A percentile compares a stretch with the other conserved stretches of the same genome.
These are phyloP conservation scores for Suhomyces emberorum DNA, from an alignment of 805 yeast species.

Conservation along the genomic window DNA sequence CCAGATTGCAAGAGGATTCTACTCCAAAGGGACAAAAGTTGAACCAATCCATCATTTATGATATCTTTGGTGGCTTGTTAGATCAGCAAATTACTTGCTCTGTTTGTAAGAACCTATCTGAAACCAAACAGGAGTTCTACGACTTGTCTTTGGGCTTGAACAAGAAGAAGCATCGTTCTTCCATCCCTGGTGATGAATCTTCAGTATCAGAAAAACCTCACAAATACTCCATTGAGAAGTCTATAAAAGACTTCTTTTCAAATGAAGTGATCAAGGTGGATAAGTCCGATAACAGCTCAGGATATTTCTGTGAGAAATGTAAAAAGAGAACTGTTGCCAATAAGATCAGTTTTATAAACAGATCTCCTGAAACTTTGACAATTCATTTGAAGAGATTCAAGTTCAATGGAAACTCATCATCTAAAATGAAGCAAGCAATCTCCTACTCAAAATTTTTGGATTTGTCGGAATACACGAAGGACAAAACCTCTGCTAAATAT, in stretches of 20 bases:
- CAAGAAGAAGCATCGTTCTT: constrained; percentile 26
- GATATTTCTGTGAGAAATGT: constrained; percentile 88
- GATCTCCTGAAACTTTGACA: constrained; percentile 84
- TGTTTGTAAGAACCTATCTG: constrained; percentile 76
- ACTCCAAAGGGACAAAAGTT: constrained; percentile 88
- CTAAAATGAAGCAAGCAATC: constrained; percentile 85
- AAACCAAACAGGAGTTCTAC: constrained; percentile 89
- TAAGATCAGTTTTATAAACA: constrained; percentile 68
- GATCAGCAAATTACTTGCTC: constrained; percentile 83
- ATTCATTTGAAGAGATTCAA: constrained; percentile 89
- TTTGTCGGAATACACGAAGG: constrained; percentile 51
- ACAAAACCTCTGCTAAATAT: constrained; percentile 46
- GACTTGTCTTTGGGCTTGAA: constrained; percentile 82
- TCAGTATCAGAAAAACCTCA: constrained; percentile 2
- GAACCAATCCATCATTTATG: constrained; percentile 78
- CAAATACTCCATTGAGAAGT: constrained; percentile 66
- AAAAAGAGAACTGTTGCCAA: constrained; percentile 70
- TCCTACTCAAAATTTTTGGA: constrained; percentile 77
- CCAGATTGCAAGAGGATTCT: constrained; percentile 85
- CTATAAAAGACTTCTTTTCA: constrained; percentile 77
- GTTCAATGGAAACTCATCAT: constrained; percentile 77
- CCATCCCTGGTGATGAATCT: not conserved
- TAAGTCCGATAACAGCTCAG: constrained; percentile 57
- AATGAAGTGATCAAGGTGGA: constrained; percentile 75
- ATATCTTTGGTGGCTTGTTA: constrained; percentile 89